phyloP scores from a whole-genome alignment of 2,329 filamentous ascomycete genomes.

The Verticillium alfalfae region DNA sequence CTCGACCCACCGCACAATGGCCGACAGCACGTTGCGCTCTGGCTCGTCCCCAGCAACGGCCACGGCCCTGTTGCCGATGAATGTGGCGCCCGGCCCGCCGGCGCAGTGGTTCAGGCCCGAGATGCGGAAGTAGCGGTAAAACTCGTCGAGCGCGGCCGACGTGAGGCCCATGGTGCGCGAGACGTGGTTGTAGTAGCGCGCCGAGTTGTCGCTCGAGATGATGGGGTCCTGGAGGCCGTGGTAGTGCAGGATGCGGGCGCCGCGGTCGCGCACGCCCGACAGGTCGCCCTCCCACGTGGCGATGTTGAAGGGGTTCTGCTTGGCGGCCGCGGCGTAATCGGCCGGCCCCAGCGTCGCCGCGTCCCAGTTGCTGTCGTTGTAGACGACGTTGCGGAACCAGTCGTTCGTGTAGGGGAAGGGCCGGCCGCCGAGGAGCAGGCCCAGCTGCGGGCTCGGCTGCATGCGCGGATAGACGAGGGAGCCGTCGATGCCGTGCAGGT shows the following conservation, averaged over 20 bases:
- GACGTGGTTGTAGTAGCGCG: conserved; percentile 1
- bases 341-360: not conserved
- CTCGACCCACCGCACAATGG: conserved; percentile 46
- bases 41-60: conserved; percentile 18
- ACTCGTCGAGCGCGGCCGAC: conserved; percentile 29
- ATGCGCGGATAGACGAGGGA: conserved; percentile 32
- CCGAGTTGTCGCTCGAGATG: conserved; percentile 22
- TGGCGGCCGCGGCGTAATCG: conserved; percentile 2
- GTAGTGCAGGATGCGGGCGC: conserved; percentile 39
- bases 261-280: conserved; percentile 27
- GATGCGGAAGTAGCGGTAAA: conserved; percentile 48
- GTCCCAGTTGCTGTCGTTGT: conserved; percentile 29
- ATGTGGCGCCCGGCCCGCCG: conserved; percentile 36
- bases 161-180: not conserved
- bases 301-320: conserved; percentile 18
- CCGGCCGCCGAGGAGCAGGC: conserved; percentile 25
- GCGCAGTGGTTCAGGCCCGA: conserved; percentile 48
- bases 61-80: conserved; percentile 16
- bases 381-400: conserved; percentile 32
- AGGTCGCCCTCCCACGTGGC: conserved; percentile 33
- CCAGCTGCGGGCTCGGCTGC: conserved; percentile 36
- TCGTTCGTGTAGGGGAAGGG: conserved; percentile 17
- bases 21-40: conserved; percentile 37
- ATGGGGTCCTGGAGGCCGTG: conserved; percentile 36
- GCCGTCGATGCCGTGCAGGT: conserved; percentile 21